Evolutionary conservation across 2,329 filamentous ascomycete species (phyloP), one percentile per base, ranked within the genome.

Genomic region (Sclerotinia trifoliorum): DNA sequence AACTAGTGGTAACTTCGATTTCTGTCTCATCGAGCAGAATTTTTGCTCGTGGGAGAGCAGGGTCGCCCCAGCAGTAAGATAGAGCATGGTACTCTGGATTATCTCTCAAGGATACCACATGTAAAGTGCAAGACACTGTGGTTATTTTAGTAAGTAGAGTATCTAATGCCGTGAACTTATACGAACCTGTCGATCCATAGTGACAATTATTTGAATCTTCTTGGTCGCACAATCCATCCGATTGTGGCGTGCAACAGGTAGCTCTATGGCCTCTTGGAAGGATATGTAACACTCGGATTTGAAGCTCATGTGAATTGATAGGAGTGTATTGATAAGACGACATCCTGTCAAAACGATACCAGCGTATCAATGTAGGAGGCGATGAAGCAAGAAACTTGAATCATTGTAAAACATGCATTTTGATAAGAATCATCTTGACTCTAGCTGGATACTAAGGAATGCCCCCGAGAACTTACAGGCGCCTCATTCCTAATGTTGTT

Each of bases 1-100:
- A 56, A 54, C 70, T 72, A 26, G 62, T 46, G 29, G 70, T 71
- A 21, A 71, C 58, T 39, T 60, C 42, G 17, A 68, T 24, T n/a
- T 46, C 44, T 42, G 39, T 46, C 32, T 69, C 71, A 48, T 68
- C 49, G n/a, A 71, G 17, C 19, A 61, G 8, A 29, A 72, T 52
- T 39, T 55, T 24, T 32, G 51, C 51, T 5, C 19, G 48, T n/a
- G 65, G 26, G 17, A 57, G 42, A 44, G 29, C 26, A 5, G 44
- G 60, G 26, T 55, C 66, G 2, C 68, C 68, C 68, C 68, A 69
- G 21, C 46, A 64, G 24, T 65, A 69, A 32, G 65, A 69, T 17
- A 69, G n/a, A 19, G 68, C 68, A 63, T 51, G 46, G 46, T 69
- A 69, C 5, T 65, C 21, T 19, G 63, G 52, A 11, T 5, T 1